These are phyloP conservation scores for Canavalia gladiata DNA, from an alignment of 306 rosid genomes.

Conservation along the genomic window DNA sequence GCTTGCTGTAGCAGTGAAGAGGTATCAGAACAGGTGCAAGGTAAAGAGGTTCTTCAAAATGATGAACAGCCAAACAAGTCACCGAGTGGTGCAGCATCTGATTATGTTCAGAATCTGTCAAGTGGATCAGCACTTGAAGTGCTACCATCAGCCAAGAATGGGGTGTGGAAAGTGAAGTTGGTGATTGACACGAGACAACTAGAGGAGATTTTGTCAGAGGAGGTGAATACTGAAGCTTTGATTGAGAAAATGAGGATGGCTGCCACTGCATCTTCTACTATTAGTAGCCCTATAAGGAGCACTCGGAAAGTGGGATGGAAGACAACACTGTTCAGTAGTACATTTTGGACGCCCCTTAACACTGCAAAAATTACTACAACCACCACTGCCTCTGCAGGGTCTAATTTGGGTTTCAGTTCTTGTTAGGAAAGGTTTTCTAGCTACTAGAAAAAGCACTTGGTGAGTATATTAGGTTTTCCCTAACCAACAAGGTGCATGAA, in stretches of 20 bases:
- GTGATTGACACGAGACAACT: constrained; percentile 68
- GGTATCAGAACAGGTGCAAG: constrained; percentile 27
- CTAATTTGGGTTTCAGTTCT: constrained; percentile 26
- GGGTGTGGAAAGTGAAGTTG: constrained; percentile 75
- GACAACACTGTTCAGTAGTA: constrained; percentile 44
- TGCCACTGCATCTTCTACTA: constrained; percentile 56
- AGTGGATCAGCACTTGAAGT: constrained; percentile 64
- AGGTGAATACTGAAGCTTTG: constrained; percentile 69
- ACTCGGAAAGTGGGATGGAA: constrained; percentile 60
- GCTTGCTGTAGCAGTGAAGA: neutral
- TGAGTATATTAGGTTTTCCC: constrained; percentile 45
- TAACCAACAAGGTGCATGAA: constrained; percentile 3
- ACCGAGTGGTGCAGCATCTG: constrained; percentile 34
- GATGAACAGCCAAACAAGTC: constrained; percentile 42
- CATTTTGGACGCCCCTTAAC: constrained; percentile 26
- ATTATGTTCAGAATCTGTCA: constrained; percentile 58
- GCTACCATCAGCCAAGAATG: constrained; percentile 63
- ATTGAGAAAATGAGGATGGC: constrained; percentile 80
- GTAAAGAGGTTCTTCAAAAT: constrained; percentile 7
- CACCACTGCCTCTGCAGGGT: constrained; percentile 7
- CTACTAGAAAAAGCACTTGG: constrained; percentile 8
- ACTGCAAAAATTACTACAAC: constrained; percentile 9
- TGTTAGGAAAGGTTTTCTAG: constrained; percentile 24
- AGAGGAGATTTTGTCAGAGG: constrained; percentile 70
- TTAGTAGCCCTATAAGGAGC: constrained; percentile 52